Evolutionary conservation across 371 early-diverging fungal species (phyloP).

Genomic region (Mortierella sp.): DNA sequence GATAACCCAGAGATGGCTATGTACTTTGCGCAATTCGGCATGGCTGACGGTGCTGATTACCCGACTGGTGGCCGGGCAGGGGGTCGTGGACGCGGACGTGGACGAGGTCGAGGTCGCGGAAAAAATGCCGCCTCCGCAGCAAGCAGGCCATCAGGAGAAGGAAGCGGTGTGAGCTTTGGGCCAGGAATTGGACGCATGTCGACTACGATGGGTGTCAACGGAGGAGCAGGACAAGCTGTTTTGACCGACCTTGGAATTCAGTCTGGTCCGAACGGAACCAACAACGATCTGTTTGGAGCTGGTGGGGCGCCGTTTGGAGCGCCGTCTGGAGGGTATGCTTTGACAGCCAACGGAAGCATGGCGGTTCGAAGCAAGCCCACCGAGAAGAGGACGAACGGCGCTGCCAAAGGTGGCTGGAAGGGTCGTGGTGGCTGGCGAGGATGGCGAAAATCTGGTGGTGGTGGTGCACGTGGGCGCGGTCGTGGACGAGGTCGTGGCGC

Average conservation of each 20-base stretch:
- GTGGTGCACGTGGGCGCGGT: conserved; percentile 27
- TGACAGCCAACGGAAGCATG: conserved; percentile 48
- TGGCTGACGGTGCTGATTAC: neutral
- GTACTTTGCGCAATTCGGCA: conserved; percentile 45
- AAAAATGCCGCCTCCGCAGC: neutral
- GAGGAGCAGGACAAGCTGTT: conserved; percentile 1
- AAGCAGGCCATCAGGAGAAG: neutral
- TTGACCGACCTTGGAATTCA: conserved; percentile 13
- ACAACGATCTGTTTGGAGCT: conserved; percentile 19
- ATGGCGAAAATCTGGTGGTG: conserved; percentile 17
- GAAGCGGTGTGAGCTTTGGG: conserved; percentile 26
- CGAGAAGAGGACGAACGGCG: conserved; percentile 8
- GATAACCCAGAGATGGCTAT: conserved; percentile 39
- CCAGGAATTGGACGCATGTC: conserved; percentile 33
- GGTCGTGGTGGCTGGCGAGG: conserved; percentile 13
- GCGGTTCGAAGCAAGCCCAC: conserved; percentile 51
- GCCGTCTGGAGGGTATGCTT: conserved; percentile 25
- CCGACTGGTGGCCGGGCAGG: conserved; percentile 4
- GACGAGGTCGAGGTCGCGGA: conserved; percentile 24
- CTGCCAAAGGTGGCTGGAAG: conserved; percentile 1
- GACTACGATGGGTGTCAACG: neutral
- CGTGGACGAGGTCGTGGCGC: conserved; percentile 26
- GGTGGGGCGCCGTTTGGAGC: conserved; percentile 17
- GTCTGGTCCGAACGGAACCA: conserved; percentile 2
- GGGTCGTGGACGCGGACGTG: conserved; percentile 18